Evolutionary conservation across 805 yeast genomes (phyloP), one percentile per base, ranked within the genome.

Genomic region (Spathaspora sp.): DNA sequence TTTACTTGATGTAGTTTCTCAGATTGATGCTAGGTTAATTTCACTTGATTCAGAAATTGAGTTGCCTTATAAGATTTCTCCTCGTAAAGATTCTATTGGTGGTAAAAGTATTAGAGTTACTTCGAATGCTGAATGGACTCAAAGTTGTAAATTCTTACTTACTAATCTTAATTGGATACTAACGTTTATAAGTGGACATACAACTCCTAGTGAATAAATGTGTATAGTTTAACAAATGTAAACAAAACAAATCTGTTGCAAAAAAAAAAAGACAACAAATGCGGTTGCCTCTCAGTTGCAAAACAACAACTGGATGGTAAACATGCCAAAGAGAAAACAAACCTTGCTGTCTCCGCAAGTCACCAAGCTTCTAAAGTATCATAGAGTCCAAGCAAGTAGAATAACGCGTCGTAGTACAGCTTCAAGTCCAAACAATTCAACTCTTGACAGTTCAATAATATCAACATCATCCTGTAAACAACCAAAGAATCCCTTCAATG

Each of bases 81-180:
- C 59, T 5, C 63, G 60, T 26, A 77, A 76, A 8, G 96, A 87
- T 55, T 78, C 79, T 49, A 86, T 93, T 35, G 96, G 94, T 1
- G 91, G 89, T 1, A 79, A 82, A 51, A 81, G 88, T 47, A 85
- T 93, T n/a, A 73, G 84, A 46, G 77, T 89, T 1, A 81, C 88
- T 1, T 79, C 88, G 2, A 86, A 85, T 63, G 82, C 82, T 44
- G 89, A 87, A 55, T 92, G 98, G 98, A 89, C 97, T 0, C 81
- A 86, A 23, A 93, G 96, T 0, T 91, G 97, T 68, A 86, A 87
- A 60, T 87, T 83, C 61, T 72, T 93, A 11, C 69, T 92, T 46
- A 88, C 94, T 0, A 82, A 93, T 55, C 53, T 75, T 29, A 90
- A 89, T 62, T 93, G 97, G 96, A 77, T 93, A 7, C 69, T 92